These are phyloP conservation scores for Cornus controversa DNA, from an alignment of 148 eudicot genomes.

Conservation along the genomic window DNA sequence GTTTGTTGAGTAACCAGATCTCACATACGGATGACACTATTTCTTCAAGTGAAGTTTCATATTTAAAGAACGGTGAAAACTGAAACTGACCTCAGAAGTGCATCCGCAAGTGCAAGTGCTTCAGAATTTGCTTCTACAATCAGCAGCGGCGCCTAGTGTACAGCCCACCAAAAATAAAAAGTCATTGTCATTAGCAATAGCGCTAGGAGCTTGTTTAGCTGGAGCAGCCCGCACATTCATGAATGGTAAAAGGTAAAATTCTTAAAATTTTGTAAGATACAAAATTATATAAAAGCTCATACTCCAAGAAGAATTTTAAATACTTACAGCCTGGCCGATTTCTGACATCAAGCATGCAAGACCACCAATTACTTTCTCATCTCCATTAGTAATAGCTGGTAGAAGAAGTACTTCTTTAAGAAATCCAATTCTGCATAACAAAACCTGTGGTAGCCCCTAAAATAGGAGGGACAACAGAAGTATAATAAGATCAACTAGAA, in stretches of 20 bases:
- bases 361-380: slow-evolving; percentile 79
- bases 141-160: slow-evolving; percentile 72
- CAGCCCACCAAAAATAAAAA: background rate
- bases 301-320: background rate
- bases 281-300: background rate
- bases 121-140: slow-evolving; percentile 80
- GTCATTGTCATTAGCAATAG: background rate
- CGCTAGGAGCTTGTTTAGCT: slow-evolving; percentile 8
- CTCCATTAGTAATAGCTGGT: slow-evolving; percentile 81
- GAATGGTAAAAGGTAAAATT: background rate
- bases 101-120: slow-evolving; percentile 75
- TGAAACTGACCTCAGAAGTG: slow-evolving; percentile 66
- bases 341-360: slow-evolving; percentile 95
- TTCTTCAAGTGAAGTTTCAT: background rate
- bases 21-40: background rate
- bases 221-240: background rate
- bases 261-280: background rate
- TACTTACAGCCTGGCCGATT: slow-evolving; percentile 98
- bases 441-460: slow-evolving; percentile 84
- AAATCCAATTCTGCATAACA: slow-evolving; percentile 68
- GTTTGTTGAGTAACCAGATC: background rate
- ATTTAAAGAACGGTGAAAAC: slow-evolving; percentile 1
- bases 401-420: slow-evolving; percentile 82
- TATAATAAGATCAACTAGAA: slow-evolving; percentile 2
- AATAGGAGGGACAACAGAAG: slow-evolving; percentile 15